Base-by-base conservation (phyloP, 495 filamentous ascomycete genomes). In the Lasiosphaeria ovina region DNA sequence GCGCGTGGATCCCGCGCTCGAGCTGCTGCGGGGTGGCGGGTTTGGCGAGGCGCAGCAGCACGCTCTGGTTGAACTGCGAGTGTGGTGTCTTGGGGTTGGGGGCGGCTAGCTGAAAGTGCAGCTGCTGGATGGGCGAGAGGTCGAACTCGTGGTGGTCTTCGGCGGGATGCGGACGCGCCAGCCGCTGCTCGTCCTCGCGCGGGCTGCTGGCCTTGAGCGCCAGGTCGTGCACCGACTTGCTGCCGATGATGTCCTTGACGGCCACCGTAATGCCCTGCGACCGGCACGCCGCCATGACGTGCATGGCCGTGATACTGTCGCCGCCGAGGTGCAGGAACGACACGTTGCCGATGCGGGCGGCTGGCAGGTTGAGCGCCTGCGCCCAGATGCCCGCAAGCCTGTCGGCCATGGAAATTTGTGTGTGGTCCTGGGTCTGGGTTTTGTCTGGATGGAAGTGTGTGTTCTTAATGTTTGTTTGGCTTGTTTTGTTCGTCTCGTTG, bases 361-460 rank as follows among this genome's bases (percentile, higher is more conserved):
- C 36, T 65, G 66, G 31, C 59, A 85, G 70, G 54, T 84, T 84
- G 14, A 87, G 75, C 4, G 85, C 79, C 32, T 79, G 71, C 54
- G 77, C 77, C 76, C 77, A 85, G 6, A 86, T 76, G 3, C 70
- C 12, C 67, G 68, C 16, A 6, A 71, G 62, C 54, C n/a, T 54
- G 31, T 57, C 79, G 51, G 81, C 78, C 24, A 24, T 24, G 44
- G 72, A 66, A 53, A 86, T 81, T 33, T 79, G 76, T 10, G 81
- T 82, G 44, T 85, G 63, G 56, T 87, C 84, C 9, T 83, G 83
- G 1, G 85, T 85, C 69, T 83, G 85, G 72, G 86, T 86, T 42
- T 86, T 65, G 3, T 65, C 60, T n/a, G n/a, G n/a, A n/a, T n/a
- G n/a, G n/a, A n/a, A n/a, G 4, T 64, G 58, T 6, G 60, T 24